phyloP scores from a whole-genome alignment of 352 stramenopile genomes.

The Pythium coloratum region DNA sequence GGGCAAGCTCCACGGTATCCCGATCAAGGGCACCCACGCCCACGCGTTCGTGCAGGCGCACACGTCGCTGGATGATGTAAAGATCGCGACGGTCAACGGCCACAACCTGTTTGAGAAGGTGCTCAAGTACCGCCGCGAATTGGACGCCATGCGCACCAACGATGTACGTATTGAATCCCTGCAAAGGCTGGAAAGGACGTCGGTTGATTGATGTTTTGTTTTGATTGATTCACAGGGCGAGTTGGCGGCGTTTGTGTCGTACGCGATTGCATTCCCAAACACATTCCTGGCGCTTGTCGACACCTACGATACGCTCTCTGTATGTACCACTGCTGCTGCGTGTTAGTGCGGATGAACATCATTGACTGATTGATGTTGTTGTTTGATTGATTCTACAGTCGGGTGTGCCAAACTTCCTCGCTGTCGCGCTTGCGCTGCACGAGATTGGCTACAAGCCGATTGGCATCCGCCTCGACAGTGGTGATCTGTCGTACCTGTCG shows the following conservation, averaged over 20 bases:
- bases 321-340: slow-evolving; percentile 28
- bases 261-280: slow-evolving; percentile 96
- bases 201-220: slow-evolving; percentile 6
- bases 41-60: slow-evolving; percentile 98
- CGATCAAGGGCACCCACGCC: slow-evolving; percentile 96
- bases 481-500: slow-evolving; percentile 97
- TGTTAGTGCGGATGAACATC: background rate
- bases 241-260: slow-evolving; percentile 98
- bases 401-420: slow-evolving; percentile 97
- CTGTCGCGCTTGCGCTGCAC: slow-evolving; percentile 93
- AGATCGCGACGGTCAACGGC: slow-evolving; percentile 55
- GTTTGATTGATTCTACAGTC: slow-evolving; percentile 48
- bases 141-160: slow-evolving; percentile 76
- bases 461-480: slow-evolving; percentile 97
- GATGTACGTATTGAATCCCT: slow-evolving; percentile 47
- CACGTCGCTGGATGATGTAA: slow-evolving; percentile 91
- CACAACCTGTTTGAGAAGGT: slow-evolving; percentile 83
- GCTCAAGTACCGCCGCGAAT: slow-evolving; percentile 75
- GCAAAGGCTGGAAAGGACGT: background rate
- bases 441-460: slow-evolving; percentile 89
- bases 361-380: background rate
- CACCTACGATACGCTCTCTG: slow-evolving; percentile 97
- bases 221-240: slow-evolving; percentile 82
- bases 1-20: slow-evolving; percentile 94
- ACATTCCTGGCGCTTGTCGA: slow-evolving; percentile 97